Conservation (phyloP, 1,284 basidiomycete genomes). For the Ustilago lituana region DNA sequence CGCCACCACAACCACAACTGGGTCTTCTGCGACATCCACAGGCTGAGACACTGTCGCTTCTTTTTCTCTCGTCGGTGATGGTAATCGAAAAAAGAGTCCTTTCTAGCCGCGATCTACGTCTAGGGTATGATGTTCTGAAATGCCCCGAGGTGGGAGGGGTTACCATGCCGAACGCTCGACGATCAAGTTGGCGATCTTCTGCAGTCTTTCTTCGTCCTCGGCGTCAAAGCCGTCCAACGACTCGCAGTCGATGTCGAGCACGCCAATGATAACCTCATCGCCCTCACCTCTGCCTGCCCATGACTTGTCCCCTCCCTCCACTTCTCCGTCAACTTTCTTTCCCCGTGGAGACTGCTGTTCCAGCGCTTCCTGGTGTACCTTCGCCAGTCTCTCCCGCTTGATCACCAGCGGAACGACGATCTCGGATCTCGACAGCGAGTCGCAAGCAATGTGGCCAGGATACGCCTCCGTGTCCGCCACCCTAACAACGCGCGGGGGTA, state of each 20-base stretch:
- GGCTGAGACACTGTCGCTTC: background rate
- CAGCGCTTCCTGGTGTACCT: constrained; percentile 26
- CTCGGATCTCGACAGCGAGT: constrained; percentile 67
- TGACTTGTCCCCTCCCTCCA: constrained; percentile 14
- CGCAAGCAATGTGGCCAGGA: constrained; percentile 69
- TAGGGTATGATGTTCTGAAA: constrained; percentile 1
- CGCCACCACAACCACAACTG: constrained; percentile 26
- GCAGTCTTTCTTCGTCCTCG: constrained; percentile 63
- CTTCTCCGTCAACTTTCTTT: background rate
- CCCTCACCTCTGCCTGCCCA: constrained; percentile 59
- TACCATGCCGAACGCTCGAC: constrained; percentile 49
- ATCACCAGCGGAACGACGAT: constrained; percentile 67
- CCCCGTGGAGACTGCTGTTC: constrained; percentile 13
- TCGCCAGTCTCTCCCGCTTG: constrained; percentile 33
- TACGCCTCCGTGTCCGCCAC: constrained; percentile 66
- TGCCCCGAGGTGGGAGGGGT: background rate
- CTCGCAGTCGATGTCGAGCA: constrained; percentile 69
- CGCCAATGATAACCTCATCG: constrained; percentile 65
- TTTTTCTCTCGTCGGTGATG: no score
- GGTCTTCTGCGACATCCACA: constrained; percentile 13
- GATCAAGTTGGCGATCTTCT: constrained; percentile 58
- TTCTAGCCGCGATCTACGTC: no score
- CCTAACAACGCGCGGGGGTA: constrained; percentile 60
- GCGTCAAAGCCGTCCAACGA: constrained; percentile 64
- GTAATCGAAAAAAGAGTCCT: no score